Conservation (phyloP, 768 basidiomycete genomes). For the Auriscalpium vulgare region DNA sequence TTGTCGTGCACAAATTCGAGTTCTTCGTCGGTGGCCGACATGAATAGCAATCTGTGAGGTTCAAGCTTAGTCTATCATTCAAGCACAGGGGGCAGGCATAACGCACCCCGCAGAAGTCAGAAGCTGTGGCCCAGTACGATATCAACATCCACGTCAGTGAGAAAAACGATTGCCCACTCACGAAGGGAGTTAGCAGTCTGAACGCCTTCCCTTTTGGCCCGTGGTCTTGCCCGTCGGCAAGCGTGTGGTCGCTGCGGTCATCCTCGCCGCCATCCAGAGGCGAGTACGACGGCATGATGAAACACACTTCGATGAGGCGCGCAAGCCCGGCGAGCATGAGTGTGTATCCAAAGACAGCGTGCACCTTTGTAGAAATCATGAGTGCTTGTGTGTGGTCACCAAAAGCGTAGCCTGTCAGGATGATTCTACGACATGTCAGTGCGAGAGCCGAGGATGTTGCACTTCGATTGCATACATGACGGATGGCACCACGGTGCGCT, state of each 20-base stretch:
- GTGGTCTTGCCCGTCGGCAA: constrained; percentile 35
- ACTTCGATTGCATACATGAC: constrained; percentile 39
- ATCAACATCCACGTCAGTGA: not conserved
- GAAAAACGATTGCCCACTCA: constrained; percentile 33
- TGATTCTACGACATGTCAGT: constrained; percentile 41
- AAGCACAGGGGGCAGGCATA: not conserved
- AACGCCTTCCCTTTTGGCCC: constrained; percentile 44
- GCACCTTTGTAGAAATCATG: constrained; percentile 81
- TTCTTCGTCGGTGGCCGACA: constrained; percentile 93
- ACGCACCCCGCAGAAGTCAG: constrained; percentile 63
- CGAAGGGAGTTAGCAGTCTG: constrained; percentile 84
- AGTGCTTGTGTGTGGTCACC: constrained; percentile 81
- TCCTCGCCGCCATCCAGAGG: constrained; percentile 38
- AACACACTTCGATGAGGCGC: constrained; percentile 80
- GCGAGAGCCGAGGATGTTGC: not conserved
- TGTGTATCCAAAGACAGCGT: constrained; percentile 76
- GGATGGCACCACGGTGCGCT: constrained; percentile 77
- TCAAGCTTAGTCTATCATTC: not conserved
- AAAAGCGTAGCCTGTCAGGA: constrained; percentile 93
- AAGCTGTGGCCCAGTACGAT: constrained; percentile 33
- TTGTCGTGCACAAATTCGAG: constrained; percentile 56
- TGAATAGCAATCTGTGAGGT: constrained; percentile 68
- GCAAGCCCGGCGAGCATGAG: constrained; percentile 78
- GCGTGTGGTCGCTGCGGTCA: constrained; percentile 57
- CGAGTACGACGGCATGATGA: constrained; percentile 40